These are phyloP conservation scores for Paxillus ammoniavirescens DNA, from an alignment of 768 basidiomycete genomes.

Conservation along the genomic window DNA sequence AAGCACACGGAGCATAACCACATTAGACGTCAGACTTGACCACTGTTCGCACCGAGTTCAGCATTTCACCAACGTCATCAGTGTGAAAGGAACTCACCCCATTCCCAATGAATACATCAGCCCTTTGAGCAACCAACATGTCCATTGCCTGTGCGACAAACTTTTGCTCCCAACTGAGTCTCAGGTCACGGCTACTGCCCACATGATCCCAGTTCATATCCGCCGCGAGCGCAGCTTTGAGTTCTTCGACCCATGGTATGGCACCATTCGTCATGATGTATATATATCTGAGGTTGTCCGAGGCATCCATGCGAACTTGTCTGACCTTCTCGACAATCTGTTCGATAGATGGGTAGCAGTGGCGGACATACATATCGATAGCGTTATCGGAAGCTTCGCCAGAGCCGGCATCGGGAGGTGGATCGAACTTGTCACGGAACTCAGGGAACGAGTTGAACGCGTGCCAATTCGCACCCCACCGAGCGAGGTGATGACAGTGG, in stretches of 20 bases:
- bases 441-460: constrained; percentile 46
- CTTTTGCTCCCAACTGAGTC: constrained; percentile 41
- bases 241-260: constrained; percentile 38
- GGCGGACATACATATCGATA: constrained; percentile 28
- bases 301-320: constrained; percentile 27
- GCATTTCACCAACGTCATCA: not conserved
- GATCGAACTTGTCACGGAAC: constrained; percentile 37
- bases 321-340: constrained; percentile 42
- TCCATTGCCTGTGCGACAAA: constrained; percentile 47
- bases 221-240: constrained; percentile 35
- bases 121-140: constrained; percentile 48
- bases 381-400: constrained; percentile 18
- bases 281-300: constrained; percentile 32
- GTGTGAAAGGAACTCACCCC: constrained; percentile 37
- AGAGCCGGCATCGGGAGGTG: constrained; percentile 25
- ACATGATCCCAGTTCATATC: constrained; percentile 39
- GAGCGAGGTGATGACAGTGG: constrained; percentile 42
- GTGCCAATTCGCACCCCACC: constrained; percentile 36
- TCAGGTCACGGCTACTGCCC: constrained; percentile 43
- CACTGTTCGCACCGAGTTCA: constrained; percentile 27
- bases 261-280: constrained; percentile 52
- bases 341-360: constrained; percentile 44
- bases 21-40: constrained; percentile 43
- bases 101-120: constrained; percentile 53
- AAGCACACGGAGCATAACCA: constrained; percentile 37